Conservation (phyloP, 768 basidiomycete species). For the Trametes cinnabarina region DNA sequence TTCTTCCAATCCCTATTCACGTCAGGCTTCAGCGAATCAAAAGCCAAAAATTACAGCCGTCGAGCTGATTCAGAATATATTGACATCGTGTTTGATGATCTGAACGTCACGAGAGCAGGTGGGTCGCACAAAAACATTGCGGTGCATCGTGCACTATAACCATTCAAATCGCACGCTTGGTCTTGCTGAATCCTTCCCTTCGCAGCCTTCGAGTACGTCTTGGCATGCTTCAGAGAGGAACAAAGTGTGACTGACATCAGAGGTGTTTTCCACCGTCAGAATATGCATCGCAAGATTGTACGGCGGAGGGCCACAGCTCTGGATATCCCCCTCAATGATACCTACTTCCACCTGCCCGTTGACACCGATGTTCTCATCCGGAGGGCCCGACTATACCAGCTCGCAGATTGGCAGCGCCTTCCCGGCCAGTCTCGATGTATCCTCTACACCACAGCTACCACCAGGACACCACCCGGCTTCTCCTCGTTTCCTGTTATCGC, state of each 20-base stretch:
- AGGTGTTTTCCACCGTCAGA: slow-evolving; percentile 38
- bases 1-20: slow-evolving; percentile 90
- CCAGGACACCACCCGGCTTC: slow-evolving; percentile 67
- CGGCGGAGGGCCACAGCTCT: slow-evolving; percentile 76
- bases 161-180: not conserved
- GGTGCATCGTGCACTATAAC: too few species aligned
- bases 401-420: slow-evolving; percentile 25
- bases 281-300: slow-evolving; percentile 86
- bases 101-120: slow-evolving; percentile 87
- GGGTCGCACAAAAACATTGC: too few species aligned
- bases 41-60: slow-evolving; percentile 22
- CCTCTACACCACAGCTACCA: slow-evolving; percentile 38
- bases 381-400: not conserved
- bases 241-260: slow-evolving; percentile 6
- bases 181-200: not conserved
- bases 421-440: slow-evolving; percentile 17
- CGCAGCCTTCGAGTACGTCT: slow-evolving; percentile 79
- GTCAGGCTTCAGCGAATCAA: slow-evolving; percentile 69
- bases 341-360: slow-evolving; percentile 69
- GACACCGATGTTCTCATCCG: slow-evolving; percentile 56
- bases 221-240: not conserved
- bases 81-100: slow-evolving; percentile 74
- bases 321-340: slow-evolving; percentile 61
- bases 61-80: slow-evolving; percentile 50
- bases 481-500: slow-evolving; percentile 78